Evolutionary conservation across 768 basidiomycete genomes (phyloP).

Genomic region (Russula virescens): DNA sequence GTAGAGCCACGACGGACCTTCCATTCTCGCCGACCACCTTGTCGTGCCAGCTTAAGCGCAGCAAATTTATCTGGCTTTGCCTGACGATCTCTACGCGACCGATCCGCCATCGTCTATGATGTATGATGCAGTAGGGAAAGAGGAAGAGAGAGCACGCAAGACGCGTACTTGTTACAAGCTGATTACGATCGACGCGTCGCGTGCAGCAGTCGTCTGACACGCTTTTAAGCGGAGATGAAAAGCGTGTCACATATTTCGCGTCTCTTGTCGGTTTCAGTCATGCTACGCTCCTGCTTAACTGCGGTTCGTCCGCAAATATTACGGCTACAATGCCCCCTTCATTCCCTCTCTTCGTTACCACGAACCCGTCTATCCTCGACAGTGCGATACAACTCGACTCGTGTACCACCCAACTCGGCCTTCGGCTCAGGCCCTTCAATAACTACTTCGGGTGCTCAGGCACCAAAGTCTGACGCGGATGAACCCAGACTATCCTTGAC

Average conservation of each 20-base stretch:
- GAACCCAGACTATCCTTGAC: slow-evolving; percentile 69
- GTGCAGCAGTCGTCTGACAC: slow-evolving; percentile 21
- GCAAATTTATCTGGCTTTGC: slow-evolving; percentile 44
- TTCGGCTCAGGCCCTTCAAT: slow-evolving; percentile 11
- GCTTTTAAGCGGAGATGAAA: slow-evolving; percentile 30
- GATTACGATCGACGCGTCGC: slow-evolving; percentile 25
- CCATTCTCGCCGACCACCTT: slow-evolving; percentile 45
- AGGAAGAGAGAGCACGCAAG: neutral
- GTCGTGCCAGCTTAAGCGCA: slow-evolving; percentile 48
- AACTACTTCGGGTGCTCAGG: neutral
- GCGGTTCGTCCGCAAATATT: neutral
- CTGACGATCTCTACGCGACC: slow-evolving; percentile 27
- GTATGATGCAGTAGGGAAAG: neutral
- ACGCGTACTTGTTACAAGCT: slow-evolving; percentile 4
- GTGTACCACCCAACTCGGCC: neutral
- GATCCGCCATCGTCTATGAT: slow-evolving; percentile 29
- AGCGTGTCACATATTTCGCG: slow-evolving; percentile 25
- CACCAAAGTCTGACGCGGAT: slow-evolving; percentile 34
- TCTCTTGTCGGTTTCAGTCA: neutral
- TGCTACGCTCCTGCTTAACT: slow-evolving; percentile 7
- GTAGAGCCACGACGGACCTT: slow-evolving; percentile 32
- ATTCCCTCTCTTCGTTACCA: neutral
- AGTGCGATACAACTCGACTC: slow-evolving; percentile 8
- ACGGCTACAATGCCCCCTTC: neutral
- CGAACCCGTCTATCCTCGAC: slow-evolving; percentile 3